Conservation (phyloP, 441 rosid species). For the Isatis lusitanica region DNA sequence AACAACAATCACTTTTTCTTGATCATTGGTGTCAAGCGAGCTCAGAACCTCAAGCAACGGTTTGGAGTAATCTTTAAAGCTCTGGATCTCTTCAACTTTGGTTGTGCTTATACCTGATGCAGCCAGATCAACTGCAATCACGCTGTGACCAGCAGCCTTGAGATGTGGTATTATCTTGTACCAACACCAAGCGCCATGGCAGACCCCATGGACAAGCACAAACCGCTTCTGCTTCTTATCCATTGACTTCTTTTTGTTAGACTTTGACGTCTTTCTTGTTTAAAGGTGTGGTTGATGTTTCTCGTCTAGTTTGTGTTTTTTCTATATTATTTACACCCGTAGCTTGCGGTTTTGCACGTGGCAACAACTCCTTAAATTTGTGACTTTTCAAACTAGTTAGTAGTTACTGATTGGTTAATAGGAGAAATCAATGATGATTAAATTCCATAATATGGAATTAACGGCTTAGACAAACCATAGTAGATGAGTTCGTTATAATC, state of each 20-base stretch:
- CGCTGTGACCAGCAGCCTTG: conserved; percentile 46
- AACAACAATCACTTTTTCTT: conserved; percentile 45
- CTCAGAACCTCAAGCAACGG: conserved; percentile 48
- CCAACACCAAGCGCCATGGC: conserved; percentile 63
- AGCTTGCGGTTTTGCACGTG: no score
- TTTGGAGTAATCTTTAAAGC: conserved; percentile 38
- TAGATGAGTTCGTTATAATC: no score
- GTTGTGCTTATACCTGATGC: conserved; percentile 48
- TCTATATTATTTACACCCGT: neutral
- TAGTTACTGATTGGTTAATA: no score
- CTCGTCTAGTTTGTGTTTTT: neutral
- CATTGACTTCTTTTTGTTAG: neutral
- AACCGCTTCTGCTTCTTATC: conserved; percentile 19
- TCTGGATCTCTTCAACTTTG: conserved; percentile 34
- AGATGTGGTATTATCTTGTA: conserved; percentile 46
- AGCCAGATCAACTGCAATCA: conserved; percentile 44
- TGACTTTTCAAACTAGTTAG: no score
- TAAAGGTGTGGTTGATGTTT: neutral
- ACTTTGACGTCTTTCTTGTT: neutral
- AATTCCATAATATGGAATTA: no score
- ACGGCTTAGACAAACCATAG: no score
- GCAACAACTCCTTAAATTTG: no score
- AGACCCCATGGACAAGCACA: conserved; percentile 46
- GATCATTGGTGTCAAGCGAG: neutral
- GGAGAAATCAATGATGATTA: no score